A percentile compares a stretch with the other conserved stretches of the same genome.
Evolutionary conservation across 2,329 filamentous ascomycete genomes (phyloP).

Genomic region (Podosphaera fusca): DNA sequence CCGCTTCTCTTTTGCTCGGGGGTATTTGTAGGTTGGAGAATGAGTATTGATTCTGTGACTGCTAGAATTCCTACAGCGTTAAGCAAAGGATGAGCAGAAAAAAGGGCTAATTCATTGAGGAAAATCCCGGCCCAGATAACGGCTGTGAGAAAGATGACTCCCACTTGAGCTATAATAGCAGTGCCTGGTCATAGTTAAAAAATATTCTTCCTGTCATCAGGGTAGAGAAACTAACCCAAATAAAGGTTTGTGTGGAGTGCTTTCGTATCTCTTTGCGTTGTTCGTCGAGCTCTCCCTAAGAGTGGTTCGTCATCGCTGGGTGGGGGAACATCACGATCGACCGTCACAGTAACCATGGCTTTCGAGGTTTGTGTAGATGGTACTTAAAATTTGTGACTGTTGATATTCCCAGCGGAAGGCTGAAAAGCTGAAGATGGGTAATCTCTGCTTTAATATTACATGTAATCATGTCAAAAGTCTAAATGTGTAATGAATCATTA

Average conservation of each 20-base stretch:
- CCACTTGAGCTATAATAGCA: slow-evolving; percentile 56
- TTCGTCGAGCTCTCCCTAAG: slow-evolving; percentile 49
- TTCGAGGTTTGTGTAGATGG: no score
- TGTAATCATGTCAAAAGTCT: no score
- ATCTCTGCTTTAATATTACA: no score
- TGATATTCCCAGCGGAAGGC: no score
- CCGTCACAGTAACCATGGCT: no score
- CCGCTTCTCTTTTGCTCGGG: slow-evolving; percentile 44
- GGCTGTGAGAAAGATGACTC: slow-evolving; percentile 48
- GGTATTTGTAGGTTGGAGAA: slow-evolving; percentile 72
- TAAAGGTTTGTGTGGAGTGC: slow-evolving; percentile 48
- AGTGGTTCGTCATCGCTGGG: slow-evolving; percentile 41
- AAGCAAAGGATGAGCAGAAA: slow-evolving; percentile 69
- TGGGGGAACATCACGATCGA: slow-evolving; percentile 9
- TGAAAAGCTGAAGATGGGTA: no score
- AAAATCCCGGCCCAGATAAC: slow-evolving; percentile 64
- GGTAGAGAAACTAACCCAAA: slow-evolving; percentile 30
- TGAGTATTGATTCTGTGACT: slow-evolving; percentile 55
- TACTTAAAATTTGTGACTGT: no score
- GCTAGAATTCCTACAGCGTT: slow-evolving; percentile 45
- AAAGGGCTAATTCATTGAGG: slow-evolving; percentile 46
- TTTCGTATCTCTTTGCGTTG: slow-evolving; percentile 39
- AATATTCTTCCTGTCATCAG: background rate
- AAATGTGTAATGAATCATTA: no score
- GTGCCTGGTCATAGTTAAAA: slow-evolving; percentile 34